Conservation (phyloP, 2,329 filamentous ascomycete species). For the Ascomycota sp. region DNA sequence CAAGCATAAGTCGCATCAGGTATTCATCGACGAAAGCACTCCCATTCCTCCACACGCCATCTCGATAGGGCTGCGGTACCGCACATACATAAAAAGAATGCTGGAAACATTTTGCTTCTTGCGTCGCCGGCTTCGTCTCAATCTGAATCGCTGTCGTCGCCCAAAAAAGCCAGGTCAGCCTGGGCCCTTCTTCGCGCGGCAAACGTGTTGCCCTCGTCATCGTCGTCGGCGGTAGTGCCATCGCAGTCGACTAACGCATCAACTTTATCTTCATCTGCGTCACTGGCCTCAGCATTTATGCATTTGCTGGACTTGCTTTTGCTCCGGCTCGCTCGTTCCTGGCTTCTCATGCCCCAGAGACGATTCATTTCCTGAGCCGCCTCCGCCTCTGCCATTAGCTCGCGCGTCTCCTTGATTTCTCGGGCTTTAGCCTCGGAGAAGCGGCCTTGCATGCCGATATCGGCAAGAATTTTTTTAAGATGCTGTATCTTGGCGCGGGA, state of each 20-base stretch:
- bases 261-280: constrained; percentile 12
- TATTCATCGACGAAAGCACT: no score
- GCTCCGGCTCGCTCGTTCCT: constrained; percentile 20
- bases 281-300: no score
- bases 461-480: constrained; percentile 56
- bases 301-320: constrained; percentile 11
- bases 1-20: no score
- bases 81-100: no score
- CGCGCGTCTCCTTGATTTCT: constrained; percentile 71
- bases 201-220: constrained; percentile 12
- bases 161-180: constrained; percentile 43
- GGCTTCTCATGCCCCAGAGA: constrained; percentile 43
- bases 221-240: constrained; percentile 9
- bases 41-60: no score
- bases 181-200: constrained; percentile 25
- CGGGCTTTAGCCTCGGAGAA: constrained; percentile 70
- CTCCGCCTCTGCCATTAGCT: constrained; percentile 68
- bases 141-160: constrained; percentile 47
- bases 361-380: constrained; percentile 65
- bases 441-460: constrained; percentile 72
- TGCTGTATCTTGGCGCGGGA: constrained; percentile 63
- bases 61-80: no score
- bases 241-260: constrained; percentile 5
- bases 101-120: no score
- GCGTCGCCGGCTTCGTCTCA: constrained; percentile 4